Conservation (phyloP, 208 protist species). For the Acanthamoeba castellanii region DNA sequence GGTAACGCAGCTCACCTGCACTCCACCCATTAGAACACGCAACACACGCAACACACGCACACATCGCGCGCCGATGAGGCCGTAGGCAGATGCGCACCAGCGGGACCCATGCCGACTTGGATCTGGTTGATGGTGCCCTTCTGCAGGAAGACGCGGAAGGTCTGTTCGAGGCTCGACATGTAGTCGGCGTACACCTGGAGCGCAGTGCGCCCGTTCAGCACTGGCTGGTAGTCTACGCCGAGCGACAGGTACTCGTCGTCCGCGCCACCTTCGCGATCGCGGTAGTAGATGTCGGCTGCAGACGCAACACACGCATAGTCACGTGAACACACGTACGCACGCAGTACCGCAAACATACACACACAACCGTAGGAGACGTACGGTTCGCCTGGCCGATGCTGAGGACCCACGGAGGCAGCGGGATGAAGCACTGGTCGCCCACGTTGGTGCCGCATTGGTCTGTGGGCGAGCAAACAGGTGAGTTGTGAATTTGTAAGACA, state of each 20-base stretch:
- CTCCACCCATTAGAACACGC: constrained; percentile 41
- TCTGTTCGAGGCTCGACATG: constrained; percentile 81
- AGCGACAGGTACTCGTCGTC: constrained; percentile 89
- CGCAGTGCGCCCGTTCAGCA: constrained; percentile 87
- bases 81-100: background rate
- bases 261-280: constrained; percentile 78
- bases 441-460: constrained; percentile 92
- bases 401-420: constrained; percentile 88
- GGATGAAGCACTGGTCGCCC: constrained; percentile 89
- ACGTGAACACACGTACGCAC: background rate
- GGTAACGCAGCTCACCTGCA: constrained; percentile 90
- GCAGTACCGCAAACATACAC: background rate
- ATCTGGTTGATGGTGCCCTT: constrained; percentile 76
- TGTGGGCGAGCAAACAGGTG: constrained; percentile 59
- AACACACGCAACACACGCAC: background rate
- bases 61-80: no score
- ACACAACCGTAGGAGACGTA: background rate
- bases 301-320: background rate
- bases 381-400: constrained; percentile 75
- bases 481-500: constrained; percentile 2
- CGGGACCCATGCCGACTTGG: constrained; percentile 85
- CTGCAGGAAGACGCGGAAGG: constrained; percentile 43
- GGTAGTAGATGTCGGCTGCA: constrained; percentile 88
- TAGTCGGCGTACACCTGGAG: constrained; percentile 89
- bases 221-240: constrained; percentile 82